These are phyloP conservation scores for Botrytis fabae DNA, from an alignment of 2,329 filamentous ascomycete species.

Conservation along the genomic window DNA sequence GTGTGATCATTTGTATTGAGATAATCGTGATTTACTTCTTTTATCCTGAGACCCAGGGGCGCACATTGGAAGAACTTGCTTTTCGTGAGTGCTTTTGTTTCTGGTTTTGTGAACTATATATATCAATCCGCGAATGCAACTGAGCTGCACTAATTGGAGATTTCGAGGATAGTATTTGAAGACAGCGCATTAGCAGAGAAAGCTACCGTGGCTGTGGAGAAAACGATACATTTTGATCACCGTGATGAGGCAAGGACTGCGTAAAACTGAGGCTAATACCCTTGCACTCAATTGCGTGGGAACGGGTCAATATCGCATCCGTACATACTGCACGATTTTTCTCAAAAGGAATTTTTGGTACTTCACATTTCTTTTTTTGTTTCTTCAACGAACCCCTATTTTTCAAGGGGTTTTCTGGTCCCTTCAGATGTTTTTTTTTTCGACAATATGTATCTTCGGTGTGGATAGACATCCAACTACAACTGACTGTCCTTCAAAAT, in stretches of 20 bases:
- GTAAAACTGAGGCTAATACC: not conserved
- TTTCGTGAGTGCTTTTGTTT: constrained; percentile 41
- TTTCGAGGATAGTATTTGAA: constrained; percentile 40
- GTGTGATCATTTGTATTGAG: constrained; percentile 46
- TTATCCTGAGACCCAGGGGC: constrained; percentile 46
- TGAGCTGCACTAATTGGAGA: not conserved
- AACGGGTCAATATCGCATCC: not conserved
- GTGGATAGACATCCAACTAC: rapidly evolving
- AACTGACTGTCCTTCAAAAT: not conserved
- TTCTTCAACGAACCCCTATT: not conserved
- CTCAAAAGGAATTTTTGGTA: not conserved
- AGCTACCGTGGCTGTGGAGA: constrained; percentile 42
- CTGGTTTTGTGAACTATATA: not conserved
- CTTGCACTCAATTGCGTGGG: not conserved
- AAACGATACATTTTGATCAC: constrained; percentile 38
- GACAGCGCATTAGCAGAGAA: constrained; percentile 42
- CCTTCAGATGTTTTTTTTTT: not conserved
- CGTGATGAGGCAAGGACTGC: constrained; percentile 4
- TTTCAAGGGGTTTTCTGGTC: not conserved
- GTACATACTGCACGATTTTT: not conserved
- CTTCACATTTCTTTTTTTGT: not conserved
- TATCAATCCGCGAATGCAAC: not conserved
- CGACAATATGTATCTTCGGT: not conserved
- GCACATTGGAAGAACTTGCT: constrained; percentile 48
- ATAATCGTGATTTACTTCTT: constrained; percentile 46